These are phyloP conservation scores for Canna indica DNA, from an alignment of 176 grass and related monocot species.

Conservation along the genomic window DNA sequence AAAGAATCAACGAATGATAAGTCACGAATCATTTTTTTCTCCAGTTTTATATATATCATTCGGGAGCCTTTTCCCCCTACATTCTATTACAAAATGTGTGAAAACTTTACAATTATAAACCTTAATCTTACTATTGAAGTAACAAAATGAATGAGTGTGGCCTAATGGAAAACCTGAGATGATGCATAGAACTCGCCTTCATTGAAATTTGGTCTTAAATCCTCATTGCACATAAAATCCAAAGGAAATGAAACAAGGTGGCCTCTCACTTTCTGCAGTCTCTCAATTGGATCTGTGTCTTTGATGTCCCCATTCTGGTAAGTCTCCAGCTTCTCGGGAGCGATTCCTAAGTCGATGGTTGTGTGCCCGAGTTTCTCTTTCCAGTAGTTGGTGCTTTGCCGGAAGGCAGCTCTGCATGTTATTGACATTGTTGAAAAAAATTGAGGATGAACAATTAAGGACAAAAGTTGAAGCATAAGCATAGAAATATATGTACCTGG, in stretches of 20 bases:
- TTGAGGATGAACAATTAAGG: not conserved
- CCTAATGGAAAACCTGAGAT: conserved; percentile 93
- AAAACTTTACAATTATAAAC: no score
- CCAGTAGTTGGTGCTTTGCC: conserved; percentile 56
- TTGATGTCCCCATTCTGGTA: conserved; percentile 43
- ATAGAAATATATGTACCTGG: conserved; percentile 38
- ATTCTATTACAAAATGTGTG: no score
- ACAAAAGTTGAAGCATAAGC: conserved; percentile 2
- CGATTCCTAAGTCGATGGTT: conserved; percentile 75
- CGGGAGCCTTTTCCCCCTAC: no score
- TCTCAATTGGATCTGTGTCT: conserved; percentile 51
- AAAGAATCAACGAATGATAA: no score
- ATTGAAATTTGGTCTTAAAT: conserved; percentile 82
- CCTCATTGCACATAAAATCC: conserved; percentile 95
- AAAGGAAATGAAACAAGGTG: conserved; percentile 86
- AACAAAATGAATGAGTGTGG: conserved; percentile 5
- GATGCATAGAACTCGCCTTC: conserved; percentile 96
- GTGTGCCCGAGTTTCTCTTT: conserved; percentile 78
- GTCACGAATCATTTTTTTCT: no score
- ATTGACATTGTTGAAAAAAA: conserved; percentile 3
- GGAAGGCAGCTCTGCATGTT: conserved; percentile 48
- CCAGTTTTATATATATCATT: no score
- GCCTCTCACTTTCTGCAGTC: conserved; percentile 54
- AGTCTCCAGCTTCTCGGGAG: conserved; percentile 60
- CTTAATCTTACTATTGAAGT: not conserved